Evolutionary conservation across 75 land plant genomes (phyloP), one percentile per base, ranked within the genome.

Genomic region (Isoetes taiwanensis): DNA sequence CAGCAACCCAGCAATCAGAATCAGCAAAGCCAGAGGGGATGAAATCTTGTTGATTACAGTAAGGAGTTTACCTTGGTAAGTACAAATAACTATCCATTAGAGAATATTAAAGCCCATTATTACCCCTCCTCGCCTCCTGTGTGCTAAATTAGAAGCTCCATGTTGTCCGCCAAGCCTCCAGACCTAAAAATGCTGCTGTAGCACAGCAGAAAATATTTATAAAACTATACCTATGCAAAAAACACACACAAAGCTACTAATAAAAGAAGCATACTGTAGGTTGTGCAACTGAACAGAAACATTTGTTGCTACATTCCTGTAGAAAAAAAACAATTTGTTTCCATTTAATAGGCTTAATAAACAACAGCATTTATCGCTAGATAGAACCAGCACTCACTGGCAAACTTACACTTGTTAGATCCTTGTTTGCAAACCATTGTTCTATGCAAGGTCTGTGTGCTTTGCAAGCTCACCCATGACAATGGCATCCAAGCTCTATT

Each of bases 361-460:
- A n/a, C n/a, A n/a, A n/a, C n/a, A n/a, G n/a, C n/a, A n/a, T n/a
- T n/a, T n/a, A n/a, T n/a, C n/a, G n/a, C n/a, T n/a, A n/a, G n/a
- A n/a, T n/a, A n/a, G n/a, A n/a, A n/a, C n/a, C n/a, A n/a, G n/a
- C n/a, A 55, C 66, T 63, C 72, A 88, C 95, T 82, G 84, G 83
- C 96, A 89, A 56, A 89, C 82, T 70, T 89, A 54, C 96, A 89
- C 59, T 71, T 81, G 65, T 89, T 89, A 52, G 96, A 76, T 2
- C 90, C 96, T 72, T 81, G 35, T 84, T 84, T 30, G 64, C 60
- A 62, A 89, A 89, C 96, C 96, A 89, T 48, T 61, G 61, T 37
- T 79, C 77, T 38, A 89, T 89, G 59, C 96, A 89, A 0, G 82
- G 67, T 0, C 77, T 70, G 40, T 89, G 96, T 8, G 83, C 80